Evolutionary conservation across 2,329 filamentous ascomycete species (phyloP).

Genomic region (Talaromyces sp.): DNA sequence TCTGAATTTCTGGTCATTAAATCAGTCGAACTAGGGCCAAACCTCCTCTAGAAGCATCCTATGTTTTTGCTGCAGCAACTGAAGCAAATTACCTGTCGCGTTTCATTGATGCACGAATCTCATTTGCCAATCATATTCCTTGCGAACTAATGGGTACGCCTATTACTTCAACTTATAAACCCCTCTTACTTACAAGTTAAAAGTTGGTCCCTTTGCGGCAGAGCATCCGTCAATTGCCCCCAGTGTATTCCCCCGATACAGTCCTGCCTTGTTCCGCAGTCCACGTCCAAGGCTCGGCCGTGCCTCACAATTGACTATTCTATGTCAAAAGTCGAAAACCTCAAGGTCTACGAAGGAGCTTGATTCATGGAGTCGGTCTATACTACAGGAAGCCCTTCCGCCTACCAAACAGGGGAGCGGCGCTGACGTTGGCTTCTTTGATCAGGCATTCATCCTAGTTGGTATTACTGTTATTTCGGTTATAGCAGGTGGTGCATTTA

Average conservation of each 20-base stretch:
- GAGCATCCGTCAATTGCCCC: conserved; percentile 33
- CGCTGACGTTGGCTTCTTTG: conserved; percentile 44
- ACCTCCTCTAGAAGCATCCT: conserved; percentile 43
- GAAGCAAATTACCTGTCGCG: conserved; percentile 58
- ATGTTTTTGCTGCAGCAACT: conserved; percentile 48
- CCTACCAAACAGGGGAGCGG: conserved; percentile 22
- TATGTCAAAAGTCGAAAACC: neutral
- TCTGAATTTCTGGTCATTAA: neutral
- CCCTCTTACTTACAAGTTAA: neutral
- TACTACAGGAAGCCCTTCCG: neutral
- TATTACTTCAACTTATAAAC: neutral
- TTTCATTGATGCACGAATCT: conserved; percentile 48
- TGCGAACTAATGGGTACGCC: conserved; percentile 45
- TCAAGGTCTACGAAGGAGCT: neutral
- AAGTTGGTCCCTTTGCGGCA: conserved; percentile 1
- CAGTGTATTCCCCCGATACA: conserved; percentile 36
- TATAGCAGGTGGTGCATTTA: neutral
- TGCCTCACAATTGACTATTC: neutral
- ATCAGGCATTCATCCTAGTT: conserved; percentile 30
- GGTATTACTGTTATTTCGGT: neutral
- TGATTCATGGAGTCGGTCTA: neutral
- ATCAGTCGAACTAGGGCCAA: neutral
- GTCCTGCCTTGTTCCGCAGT: conserved; percentile 40
- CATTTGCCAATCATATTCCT: conserved; percentile 57
- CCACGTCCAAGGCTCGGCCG: conserved; percentile 38